These are phyloP conservation scores for Sutorius australiensis DNA, from an alignment of 768 basidiomycete genomes.

Conservation along the genomic window DNA sequence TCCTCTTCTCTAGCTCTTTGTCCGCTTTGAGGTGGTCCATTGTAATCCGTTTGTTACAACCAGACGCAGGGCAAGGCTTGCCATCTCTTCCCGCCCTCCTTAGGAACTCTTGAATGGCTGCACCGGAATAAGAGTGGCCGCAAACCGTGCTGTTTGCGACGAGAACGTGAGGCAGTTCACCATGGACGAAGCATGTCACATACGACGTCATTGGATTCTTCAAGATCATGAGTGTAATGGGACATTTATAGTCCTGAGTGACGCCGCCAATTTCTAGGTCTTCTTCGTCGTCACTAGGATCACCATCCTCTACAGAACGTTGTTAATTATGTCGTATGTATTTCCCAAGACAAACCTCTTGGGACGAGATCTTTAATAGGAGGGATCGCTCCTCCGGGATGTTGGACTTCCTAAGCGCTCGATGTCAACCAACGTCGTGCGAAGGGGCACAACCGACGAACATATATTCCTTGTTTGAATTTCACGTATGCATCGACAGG, in stretches of 20 bases:
- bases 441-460: slow-evolving; percentile 32
- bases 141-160: slow-evolving; percentile 51
- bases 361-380: slow-evolving; percentile 71
- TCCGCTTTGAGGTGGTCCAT: slow-evolving; percentile 50
- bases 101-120: slow-evolving; percentile 67
- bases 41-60: slow-evolving; percentile 60
- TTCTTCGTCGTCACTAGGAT: slow-evolving; percentile 80
- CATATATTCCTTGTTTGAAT: slow-evolving; percentile 68
- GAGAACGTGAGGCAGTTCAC: slow-evolving; percentile 2
- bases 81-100: slow-evolving; percentile 28
- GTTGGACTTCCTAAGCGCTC: slow-evolving; percentile 53
- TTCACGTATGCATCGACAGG: slow-evolving; percentile 54
- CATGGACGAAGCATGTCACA: slow-evolving; percentile 22
- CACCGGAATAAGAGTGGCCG: slow-evolving; percentile 77
- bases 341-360: slow-evolving; percentile 46
- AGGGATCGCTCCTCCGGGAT: slow-evolving; percentile 68
- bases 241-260: slow-evolving; percentile 81
- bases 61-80: slow-evolving; percentile 64
- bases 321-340: not conserved
- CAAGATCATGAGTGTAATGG: slow-evolving; percentile 64
- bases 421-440: slow-evolving; percentile 5
- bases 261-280: slow-evolving; percentile 87
- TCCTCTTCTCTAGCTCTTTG: slow-evolving; percentile 57
- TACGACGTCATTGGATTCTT: slow-evolving; percentile 82
- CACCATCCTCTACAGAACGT: slow-evolving; percentile 59